A percentile compares a stretch with the other conserved stretches of the same genome.
phyloP scores from a whole-genome alignment of 139 green algal species.

The Pseudopediastrum boryanum region DNA sequence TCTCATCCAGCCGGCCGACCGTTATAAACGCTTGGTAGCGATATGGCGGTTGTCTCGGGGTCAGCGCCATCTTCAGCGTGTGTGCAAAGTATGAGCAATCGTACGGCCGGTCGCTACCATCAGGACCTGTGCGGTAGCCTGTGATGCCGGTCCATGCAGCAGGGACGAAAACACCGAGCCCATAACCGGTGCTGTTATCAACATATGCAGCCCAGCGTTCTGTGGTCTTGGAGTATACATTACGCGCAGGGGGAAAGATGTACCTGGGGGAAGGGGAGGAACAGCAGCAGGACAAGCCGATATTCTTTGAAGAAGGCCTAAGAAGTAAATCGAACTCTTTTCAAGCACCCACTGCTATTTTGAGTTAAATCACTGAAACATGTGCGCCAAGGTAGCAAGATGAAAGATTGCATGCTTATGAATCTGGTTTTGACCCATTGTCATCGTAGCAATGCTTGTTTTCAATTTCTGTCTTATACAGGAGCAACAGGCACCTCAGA shows the following conservation, averaged over 20 bases:
- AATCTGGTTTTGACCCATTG: no score
- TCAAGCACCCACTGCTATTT: no score
- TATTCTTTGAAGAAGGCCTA: no score
- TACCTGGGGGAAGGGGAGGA: neutral
- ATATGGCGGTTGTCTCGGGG: neutral
- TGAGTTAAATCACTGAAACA: no score
- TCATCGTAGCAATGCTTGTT: no score
- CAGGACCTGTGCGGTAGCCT: constrained; percentile 6
- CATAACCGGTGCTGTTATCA: constrained; percentile 16
- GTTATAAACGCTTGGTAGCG: constrained; percentile 1
- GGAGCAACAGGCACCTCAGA: no score
- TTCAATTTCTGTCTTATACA: no score
- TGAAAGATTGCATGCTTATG: no score
- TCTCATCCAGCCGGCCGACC: neutral
- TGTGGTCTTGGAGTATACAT: constrained; percentile 27
- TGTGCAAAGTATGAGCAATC: constrained; percentile 26
- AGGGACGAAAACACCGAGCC: constrained; percentile 17
- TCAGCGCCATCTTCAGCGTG: constrained; percentile 26
- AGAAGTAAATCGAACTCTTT: neutral
- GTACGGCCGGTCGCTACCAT: neutral
- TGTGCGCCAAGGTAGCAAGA: no score
- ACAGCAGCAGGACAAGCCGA: no score
- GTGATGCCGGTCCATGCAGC: constrained; percentile 24
- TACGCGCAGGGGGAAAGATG: constrained; percentile 5
- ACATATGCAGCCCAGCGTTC: constrained; percentile 31